phyloP scores from a whole-genome alignment of 208 protist species.

The Leishmania gerbilli region DNA sequence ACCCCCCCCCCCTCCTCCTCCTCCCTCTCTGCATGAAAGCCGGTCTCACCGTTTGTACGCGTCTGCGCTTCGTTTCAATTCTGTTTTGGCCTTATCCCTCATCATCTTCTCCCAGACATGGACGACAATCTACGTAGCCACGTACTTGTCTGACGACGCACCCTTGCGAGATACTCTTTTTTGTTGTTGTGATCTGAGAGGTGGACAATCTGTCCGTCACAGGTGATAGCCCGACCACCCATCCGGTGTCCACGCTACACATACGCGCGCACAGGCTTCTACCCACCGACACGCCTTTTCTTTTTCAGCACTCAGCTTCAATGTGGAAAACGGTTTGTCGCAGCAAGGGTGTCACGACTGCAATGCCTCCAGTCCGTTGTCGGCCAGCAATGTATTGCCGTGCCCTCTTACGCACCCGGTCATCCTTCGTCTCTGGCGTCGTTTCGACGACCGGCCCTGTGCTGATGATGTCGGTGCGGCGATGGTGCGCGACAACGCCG shows the following conservation, averaged over 20 bases:
- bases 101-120: background rate
- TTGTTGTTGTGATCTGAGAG: background rate
- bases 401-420: background rate
- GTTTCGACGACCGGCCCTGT: background rate
- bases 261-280: background rate
- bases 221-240: background rate
- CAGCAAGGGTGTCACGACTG: background rate
- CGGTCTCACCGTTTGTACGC: background rate
- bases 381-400: background rate
- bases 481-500: constrained; percentile 3
- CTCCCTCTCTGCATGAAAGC: background rate
- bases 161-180: background rate
- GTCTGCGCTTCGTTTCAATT: background rate
- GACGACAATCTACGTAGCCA: background rate
- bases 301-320: too few relatives aligned
- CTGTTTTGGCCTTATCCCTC: background rate
- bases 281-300: background rate
- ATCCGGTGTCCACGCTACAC: background rate
- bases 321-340: background rate
- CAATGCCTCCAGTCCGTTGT: background rate
- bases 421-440: background rate
- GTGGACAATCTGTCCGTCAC: background rate
- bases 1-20: too few relatives aligned
- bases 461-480: background rate
- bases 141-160: background rate